These are phyloP conservation scores for Carex myosuroides DNA, from an alignment of 176 grass and related monocot genomes.

Conservation along the genomic window DNA sequence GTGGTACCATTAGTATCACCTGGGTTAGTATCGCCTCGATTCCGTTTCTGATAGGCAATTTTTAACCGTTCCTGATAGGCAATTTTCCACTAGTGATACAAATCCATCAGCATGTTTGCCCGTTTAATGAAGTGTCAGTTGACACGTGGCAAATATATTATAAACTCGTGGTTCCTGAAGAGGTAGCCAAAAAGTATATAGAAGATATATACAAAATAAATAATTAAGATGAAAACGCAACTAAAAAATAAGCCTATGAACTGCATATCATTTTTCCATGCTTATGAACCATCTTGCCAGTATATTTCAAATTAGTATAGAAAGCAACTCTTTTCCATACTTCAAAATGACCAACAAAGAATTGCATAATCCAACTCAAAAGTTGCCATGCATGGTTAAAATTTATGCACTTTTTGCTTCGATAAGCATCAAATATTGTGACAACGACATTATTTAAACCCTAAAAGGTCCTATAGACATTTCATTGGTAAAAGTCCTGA, in stretches of 20 bases:
- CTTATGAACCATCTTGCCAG: background rate
- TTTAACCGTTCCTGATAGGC: no score
- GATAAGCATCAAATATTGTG: background rate
- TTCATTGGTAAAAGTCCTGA: background rate
- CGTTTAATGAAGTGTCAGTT: background rate
- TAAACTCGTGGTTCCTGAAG: background rate
- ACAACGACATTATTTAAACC: background rate
- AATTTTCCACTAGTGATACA: no score
- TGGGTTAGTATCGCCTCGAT: no score
- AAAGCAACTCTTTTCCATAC: background rate
- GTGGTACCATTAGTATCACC: no score
- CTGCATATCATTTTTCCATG: background rate
- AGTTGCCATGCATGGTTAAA: background rate
- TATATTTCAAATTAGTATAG: background rate
- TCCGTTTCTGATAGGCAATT: no score
- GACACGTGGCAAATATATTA: background rate
- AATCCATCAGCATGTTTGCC: background rate
- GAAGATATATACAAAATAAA: background rate
- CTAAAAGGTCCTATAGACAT: background rate
- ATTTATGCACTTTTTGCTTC: background rate
- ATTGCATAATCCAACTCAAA: background rate
- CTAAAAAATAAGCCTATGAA: background rate
- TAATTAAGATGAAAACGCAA: background rate
- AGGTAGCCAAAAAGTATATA: background rate
- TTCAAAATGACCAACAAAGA: background rate